A percentile compares a stretch with the other conserved stretches of the same genome.
Evolutionary conservation across 345 rosid species (phyloP).

Genomic region (Turnera subulata): DNA sequence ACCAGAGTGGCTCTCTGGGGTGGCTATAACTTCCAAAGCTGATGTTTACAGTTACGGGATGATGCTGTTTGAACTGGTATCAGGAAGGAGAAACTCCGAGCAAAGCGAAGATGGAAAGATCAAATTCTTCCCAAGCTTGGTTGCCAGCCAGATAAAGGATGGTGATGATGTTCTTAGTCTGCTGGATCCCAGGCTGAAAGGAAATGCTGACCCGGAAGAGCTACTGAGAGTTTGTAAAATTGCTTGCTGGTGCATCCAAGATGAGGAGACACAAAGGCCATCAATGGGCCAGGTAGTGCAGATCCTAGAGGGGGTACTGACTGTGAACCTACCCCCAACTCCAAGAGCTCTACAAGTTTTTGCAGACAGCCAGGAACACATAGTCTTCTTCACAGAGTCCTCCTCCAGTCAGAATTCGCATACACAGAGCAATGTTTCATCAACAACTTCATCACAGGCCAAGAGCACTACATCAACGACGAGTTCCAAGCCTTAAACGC

Average conservation of each 20-base stretch:
- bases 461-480: constrained; percentile 24
- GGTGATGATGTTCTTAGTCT: constrained; percentile 47
- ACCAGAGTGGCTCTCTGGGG: constrained; percentile 89
- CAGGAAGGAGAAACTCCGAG: constrained; percentile 73
- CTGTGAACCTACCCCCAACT: constrained; percentile 49
- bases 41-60: constrained; percentile 91
- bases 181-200: constrained; percentile 48
- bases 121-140: constrained; percentile 60
- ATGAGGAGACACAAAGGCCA: constrained; percentile 67
- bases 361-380: constrained; percentile 26
- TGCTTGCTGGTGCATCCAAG: constrained; percentile 90
- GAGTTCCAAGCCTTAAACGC: constrained; percentile 12
- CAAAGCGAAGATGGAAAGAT: constrained; percentile 42
- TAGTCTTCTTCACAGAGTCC: constrained; percentile 46
- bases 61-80: constrained; percentile 77
- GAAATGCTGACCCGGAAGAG: constrained; percentile 53
- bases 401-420: constrained; percentile 39
- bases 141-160: constrained; percentile 39
- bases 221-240: constrained; percentile 51
- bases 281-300: constrained; percentile 85
- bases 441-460: constrained; percentile 19
- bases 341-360: constrained; percentile 60
- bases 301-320: constrained; percentile 68
- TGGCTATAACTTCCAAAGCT: constrained; percentile 71
- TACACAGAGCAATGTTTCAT: constrained; percentile 27